Base-by-base conservation (phyloP, 805 yeast genomes). In the Saturnispora quitensis region DNA sequence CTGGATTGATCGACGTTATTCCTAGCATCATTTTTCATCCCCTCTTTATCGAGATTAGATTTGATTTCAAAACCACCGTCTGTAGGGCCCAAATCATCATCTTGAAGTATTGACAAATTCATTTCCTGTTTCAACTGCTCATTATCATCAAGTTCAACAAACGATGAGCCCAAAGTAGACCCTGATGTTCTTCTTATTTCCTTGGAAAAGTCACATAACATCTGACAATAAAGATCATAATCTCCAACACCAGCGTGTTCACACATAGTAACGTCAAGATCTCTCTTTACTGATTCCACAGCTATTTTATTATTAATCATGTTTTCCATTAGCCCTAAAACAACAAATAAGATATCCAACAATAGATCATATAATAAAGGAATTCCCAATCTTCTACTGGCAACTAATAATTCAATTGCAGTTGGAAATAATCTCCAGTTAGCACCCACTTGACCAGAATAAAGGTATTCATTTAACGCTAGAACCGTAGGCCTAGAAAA, bases 401-500 rank as follows among this genome's bases (percentile, higher is more conserved):
- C 72, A 34, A 81, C 63, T 56, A 85, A 69, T 45, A 81, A 73
- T 56, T 84, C 89, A 40, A 84, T 70, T 0, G 85, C 77, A 0
- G 86, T 81, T 0, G 93, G 91, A 1, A 77, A 71, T 40, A 86
- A 66, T n/a, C 74, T 66, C 91, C 91, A 85, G 58, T 77, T 82
- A 50, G 82, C 79, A 25, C 88, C 88, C 22, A 86, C 78, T 64
- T 85, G 89, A 1, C 93, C 95, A 5, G 90, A 86, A 60, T 82
- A 84, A 51, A 86, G 70, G 62, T 80, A 86, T 61, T 86, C 93
- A 27, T 82, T 71, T 56, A 85, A 76, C 2, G 89, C 89, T 51
- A 73, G 73, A 15, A 84, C 78, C 0, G 88, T 77, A 1, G 69
- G 62, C 1, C 83, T 79, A 2, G 81, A 64, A 67, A 82, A 84